These are phyloP conservation scores for Chlorella sorokiniana DNA, from an alignment of 139 green algal species.

Conservation along the genomic window DNA sequence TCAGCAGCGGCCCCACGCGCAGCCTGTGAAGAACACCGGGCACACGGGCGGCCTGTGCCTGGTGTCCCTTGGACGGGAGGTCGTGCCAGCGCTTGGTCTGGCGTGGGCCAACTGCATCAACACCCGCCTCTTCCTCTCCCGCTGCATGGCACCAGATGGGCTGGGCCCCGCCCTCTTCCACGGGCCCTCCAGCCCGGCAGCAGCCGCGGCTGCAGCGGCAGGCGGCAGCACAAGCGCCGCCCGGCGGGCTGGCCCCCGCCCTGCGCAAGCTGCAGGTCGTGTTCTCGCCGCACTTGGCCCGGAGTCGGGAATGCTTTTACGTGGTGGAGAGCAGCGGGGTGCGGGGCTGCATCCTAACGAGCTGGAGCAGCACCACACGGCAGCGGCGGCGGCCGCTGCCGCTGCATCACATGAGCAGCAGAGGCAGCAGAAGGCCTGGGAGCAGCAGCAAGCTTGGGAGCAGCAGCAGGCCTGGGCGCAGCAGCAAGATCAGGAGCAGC, in stretches of 20 bases:
- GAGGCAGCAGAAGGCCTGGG: neutral
- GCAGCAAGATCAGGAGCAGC: neutral
- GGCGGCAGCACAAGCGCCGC: neutral
- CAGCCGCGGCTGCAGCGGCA: neutral
- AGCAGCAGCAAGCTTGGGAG: neutral
- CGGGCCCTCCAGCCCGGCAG: slow-evolving; percentile 8
- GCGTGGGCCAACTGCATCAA: slow-evolving; percentile 81
- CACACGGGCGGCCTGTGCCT: slow-evolving; percentile 50
- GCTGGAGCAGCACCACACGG: slow-evolving; percentile 10
- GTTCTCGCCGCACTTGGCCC: slow-evolving; percentile 63
- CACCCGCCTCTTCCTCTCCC: slow-evolving; percentile 65
- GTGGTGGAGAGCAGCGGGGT: slow-evolving; percentile 44
- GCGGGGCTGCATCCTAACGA: slow-evolving; percentile 35
- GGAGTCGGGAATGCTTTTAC: slow-evolving; percentile 42
- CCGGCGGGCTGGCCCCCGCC: neutral
- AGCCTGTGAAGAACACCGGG: neutral
- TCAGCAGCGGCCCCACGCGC: neutral
- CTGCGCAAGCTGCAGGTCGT: slow-evolving; percentile 57
- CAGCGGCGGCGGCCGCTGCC: neutral
- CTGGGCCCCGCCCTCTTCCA: neutral
- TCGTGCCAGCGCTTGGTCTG: slow-evolving; percentile 76
- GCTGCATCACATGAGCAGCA: neutral
- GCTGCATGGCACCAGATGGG: slow-evolving; percentile 1
- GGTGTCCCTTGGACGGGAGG: slow-evolving; percentile 50
- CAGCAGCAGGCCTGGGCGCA: neutral